A percentile compares a stretch with the other conserved stretches of the same genome.
Conservation (phyloP, 2,329 filamentous ascomycete species). For the Sporothrix pallida region DNA sequence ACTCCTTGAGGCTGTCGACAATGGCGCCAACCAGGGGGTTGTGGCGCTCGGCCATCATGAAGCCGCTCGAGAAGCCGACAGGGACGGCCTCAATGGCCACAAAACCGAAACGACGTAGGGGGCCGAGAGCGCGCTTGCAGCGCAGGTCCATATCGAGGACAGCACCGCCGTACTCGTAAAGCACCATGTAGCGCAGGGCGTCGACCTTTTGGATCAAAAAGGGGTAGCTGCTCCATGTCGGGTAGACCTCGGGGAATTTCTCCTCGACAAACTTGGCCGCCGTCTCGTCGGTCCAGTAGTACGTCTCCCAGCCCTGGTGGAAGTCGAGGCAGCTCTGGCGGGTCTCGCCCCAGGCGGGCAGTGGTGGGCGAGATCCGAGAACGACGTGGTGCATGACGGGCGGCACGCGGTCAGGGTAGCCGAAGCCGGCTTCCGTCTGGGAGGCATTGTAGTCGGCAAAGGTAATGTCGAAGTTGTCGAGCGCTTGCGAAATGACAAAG, state of each 20-base stretch:
- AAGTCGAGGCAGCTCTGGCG: conserved; percentile 32
- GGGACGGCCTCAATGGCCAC: conserved; percentile 31
- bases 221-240: conserved; percentile 74
- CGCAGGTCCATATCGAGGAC: conserved; percentile 34
- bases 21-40: conserved; percentile 31
- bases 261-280: conserved; percentile 64
- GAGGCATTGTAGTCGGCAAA: conserved; percentile 30
- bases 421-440: conserved; percentile 27
- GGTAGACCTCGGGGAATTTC: conserved; percentile 78
- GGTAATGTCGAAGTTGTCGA: conserved; percentile 32
- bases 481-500: conserved; percentile 26
- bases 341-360: conserved; percentile 27
- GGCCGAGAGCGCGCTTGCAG: conserved; percentile 32
- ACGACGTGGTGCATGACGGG: conserved; percentile 33
- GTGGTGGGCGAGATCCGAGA: conserved; percentile 15
- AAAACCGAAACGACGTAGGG: conserved; percentile 33
- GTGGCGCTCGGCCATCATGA: conserved; percentile 32
- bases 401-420: conserved; percentile 28
- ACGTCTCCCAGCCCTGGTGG: conserved; percentile 30
- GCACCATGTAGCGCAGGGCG: conserved; percentile 77
- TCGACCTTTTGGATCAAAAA: conserved; percentile 80
- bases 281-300: conserved; percentile 32
- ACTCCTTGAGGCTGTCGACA: conserved; percentile 26
- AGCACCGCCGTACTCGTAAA: conserved; percentile 71
- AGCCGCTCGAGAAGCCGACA: conserved; percentile 31